Conservation (phyloP, 495 filamentous ascomycete genomes). For the Filosporella fistucella region DNA sequence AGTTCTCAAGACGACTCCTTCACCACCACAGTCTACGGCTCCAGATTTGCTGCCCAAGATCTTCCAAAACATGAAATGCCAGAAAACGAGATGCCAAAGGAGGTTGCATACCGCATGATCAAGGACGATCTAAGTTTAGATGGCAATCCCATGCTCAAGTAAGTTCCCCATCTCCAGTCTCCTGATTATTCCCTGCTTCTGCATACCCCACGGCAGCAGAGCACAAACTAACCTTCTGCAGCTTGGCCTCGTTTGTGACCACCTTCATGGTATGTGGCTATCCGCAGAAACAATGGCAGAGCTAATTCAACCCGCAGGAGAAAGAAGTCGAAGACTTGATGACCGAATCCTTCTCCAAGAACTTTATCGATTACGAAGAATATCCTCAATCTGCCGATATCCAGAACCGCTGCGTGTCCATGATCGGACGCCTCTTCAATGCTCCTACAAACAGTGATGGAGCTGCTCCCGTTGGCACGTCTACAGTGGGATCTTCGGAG, state of each 20-base stretch:
- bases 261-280: constrained; percentile 67
- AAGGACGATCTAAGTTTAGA: constrained; percentile 88
- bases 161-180: constrained; percentile 31
- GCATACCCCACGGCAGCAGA: not conserved
- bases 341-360: constrained; percentile 82
- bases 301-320: constrained; percentile 37
- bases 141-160: constrained; percentile 86
- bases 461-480: constrained; percentile 71
- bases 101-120: constrained; percentile 92
- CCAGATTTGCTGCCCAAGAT: constrained; percentile 70
- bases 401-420: constrained; percentile 87
- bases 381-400: constrained; percentile 87
- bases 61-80: constrained; percentile 83
- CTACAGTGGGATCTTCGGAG: constrained; percentile 80
- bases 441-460: constrained; percentile 48
- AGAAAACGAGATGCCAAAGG: constrained; percentile 81
- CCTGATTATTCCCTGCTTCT: not conserved
- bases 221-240: constrained; percentile 22
- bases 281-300: not conserved
- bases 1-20: constrained; percentile 47
- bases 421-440: constrained; percentile 89
- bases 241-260: constrained; percentile 76
- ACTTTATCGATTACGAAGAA: constrained; percentile 93
- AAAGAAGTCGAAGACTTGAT: constrained; percentile 90
- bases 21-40: constrained; percentile 80